A percentile compares a stretch with the other conserved stretches of the same genome.
Evolutionary conservation across 306 rosid genomes (phyloP).

Genomic region (Malus domestica): ASM211411v1 NC_041797.1:5050001-5050500

Average conservation of each 20-base stretch:
- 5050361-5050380: background rate
- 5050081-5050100: background rate
- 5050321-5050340: background rate
- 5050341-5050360: background rate
- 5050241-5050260: background rate
- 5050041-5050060: background rate
- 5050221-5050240: conserved; percentile 11
- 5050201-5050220: background rate
- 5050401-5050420: background rate
- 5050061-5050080: background rate
- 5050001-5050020: background rate
- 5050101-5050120: conserved; percentile 1
- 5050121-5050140: background rate
- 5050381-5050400: background rate
- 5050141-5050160: too few species aligned
- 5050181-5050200: background rate
- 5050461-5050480: background rate
- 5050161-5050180: background rate
- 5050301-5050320: background rate
- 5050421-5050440: background rate
- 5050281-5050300: conserved; percentile 5
- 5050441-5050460: background rate
- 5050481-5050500: background rate
- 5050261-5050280: background rate
- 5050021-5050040: background rate